A percentile compares a stretch with the other conserved stretches of the same genome.
These are phyloP conservation scores for Macrophomina phaseolina DNA, from an alignment of 2,329 filamentous ascomycete species.

Conservation along the genomic window DNA sequence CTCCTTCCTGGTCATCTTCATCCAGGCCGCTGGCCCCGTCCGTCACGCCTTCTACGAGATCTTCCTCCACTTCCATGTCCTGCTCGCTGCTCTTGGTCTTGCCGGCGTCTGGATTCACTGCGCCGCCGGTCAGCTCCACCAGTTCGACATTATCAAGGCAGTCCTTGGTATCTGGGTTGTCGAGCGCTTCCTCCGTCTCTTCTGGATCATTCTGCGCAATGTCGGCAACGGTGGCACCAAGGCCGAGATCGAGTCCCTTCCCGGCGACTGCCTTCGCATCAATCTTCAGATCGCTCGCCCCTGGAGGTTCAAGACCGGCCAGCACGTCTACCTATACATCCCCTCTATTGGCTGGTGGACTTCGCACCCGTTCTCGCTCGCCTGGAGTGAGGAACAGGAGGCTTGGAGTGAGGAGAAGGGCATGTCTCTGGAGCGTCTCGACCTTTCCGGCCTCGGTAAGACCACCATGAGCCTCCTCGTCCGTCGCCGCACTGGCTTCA, in stretches of 20 bases:
- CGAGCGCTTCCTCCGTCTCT: slow-evolving; percentile 67
- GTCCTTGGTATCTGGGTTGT: slow-evolving; percentile 70
- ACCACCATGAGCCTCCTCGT: slow-evolving; percentile 80
- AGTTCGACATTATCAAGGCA: slow-evolving; percentile 65
- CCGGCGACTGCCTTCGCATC: slow-evolving; percentile 75
- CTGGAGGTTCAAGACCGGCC: slow-evolving; percentile 76
- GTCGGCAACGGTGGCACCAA: slow-evolving; percentile 68
- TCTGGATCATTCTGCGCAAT: slow-evolving; percentile 69
- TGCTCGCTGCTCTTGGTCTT: slow-evolving; percentile 64
- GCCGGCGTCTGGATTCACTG: slow-evolving; percentile 72
- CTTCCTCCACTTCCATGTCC: slow-evolving; percentile 76
- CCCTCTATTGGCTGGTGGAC: slow-evolving; percentile 74
- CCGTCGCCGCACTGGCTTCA: slow-evolving; percentile 86
- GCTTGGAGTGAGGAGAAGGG: slow-evolving; percentile 49
- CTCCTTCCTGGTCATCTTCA: slow-evolving; percentile 66
- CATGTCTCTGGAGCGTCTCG: slow-evolving; percentile 55
- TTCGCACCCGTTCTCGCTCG: slow-evolving; percentile 79
- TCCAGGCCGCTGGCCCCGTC: slow-evolving; percentile 73
- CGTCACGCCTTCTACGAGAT: slow-evolving; percentile 81
- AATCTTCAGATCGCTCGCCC: slow-evolving; percentile 76
- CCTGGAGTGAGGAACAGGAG: slow-evolving; percentile 72
- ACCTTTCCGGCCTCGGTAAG: slow-evolving; percentile 52
- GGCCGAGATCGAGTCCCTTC: slow-evolving; percentile 75
- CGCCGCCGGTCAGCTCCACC: slow-evolving; percentile 58
- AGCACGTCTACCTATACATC: slow-evolving; percentile 82